A percentile compares a stretch with the other conserved stretches of the same genome.
Evolutionary conservation across 2,329 filamentous ascomycete species (phyloP).

Genomic region (Epichloe scottii): DNA sequence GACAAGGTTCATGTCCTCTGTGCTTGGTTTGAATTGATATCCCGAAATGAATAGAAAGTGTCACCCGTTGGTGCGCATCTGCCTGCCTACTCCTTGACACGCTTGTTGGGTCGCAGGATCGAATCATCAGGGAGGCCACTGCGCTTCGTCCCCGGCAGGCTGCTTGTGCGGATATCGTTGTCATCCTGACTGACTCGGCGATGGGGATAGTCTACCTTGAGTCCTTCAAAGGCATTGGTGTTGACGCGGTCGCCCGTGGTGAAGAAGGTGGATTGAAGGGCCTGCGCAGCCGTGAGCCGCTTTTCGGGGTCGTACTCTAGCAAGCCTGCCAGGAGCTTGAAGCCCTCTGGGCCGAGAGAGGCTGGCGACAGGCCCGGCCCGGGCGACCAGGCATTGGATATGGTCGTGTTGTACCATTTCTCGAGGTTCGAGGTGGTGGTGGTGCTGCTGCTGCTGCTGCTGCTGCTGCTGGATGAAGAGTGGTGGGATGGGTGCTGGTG

Average conservation of each 20-base stretch:
- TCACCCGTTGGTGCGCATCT: neutral
- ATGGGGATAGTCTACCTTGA: slow-evolving; percentile 80
- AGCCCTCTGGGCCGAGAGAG: slow-evolving; percentile 62
- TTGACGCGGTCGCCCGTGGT: slow-evolving; percentile 58
- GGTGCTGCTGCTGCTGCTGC: slow-evolving; percentile 8
- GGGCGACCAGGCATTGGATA: slow-evolving; percentile 40
- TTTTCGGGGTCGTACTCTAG: slow-evolving; percentile 89
- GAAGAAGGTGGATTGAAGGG: slow-evolving; percentile 87
- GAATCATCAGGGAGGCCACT: slow-evolving; percentile 74
- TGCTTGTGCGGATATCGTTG: slow-evolving; percentile 86
- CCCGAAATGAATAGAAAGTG: too few species aligned
- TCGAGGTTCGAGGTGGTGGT: slow-evolving; percentile 45
- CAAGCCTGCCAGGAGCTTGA: slow-evolving; percentile 66
- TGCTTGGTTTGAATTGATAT: too few species aligned
- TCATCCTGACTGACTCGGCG: slow-evolving; percentile 87
- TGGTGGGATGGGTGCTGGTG: slow-evolving; percentile 16
- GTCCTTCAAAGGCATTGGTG: slow-evolving; percentile 80
- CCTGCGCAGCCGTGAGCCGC: slow-evolving; percentile 74
- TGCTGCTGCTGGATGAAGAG: slow-evolving; percentile 1
- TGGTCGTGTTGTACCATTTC: slow-evolving; percentile 65
- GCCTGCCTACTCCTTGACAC: slow-evolving; percentile 41
- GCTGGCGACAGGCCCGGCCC: slow-evolving; percentile 28
- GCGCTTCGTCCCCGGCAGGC: slow-evolving; percentile 80
- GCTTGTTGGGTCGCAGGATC: slow-evolving; percentile 49
- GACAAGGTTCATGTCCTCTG: too few species aligned